phyloP scores from a whole-genome alignment of 306 rosid species.

The Malus asiatica region DNA sequence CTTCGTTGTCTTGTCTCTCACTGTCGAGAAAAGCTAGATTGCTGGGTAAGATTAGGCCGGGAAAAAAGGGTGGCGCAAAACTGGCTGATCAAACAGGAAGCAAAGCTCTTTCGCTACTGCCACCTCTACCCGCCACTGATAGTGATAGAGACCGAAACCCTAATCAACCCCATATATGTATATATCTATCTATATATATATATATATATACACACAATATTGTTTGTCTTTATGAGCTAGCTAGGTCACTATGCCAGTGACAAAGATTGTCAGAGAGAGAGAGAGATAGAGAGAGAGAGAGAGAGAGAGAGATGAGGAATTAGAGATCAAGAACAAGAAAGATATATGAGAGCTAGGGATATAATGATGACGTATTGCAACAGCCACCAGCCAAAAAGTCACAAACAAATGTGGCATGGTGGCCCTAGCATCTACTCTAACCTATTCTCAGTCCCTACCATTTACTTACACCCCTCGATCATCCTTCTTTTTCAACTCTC shows the following conservation, averaged over 20 bases:
- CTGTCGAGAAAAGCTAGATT: slow-evolving; percentile 47
- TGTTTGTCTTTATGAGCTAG: slow-evolving; percentile 9
- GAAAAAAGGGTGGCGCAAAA: slow-evolving; percentile 38
- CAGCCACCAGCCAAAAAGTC: slow-evolving; percentile 43
- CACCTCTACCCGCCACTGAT: slow-evolving; percentile 59
- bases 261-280: background rate
- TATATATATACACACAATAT: background rate
- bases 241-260: slow-evolving; percentile 13
- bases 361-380: slow-evolving; percentile 55
- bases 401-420: slow-evolving; percentile 31
- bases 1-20: slow-evolving; percentile 24
- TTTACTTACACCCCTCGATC: slow-evolving; percentile 15
- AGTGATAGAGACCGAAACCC: slow-evolving; percentile 41
- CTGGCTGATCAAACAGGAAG: slow-evolving; percentile 22
- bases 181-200: no score
- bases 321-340: background rate
- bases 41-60: slow-evolving; percentile 52
- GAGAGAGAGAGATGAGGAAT: background rate
- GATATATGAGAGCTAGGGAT: slow-evolving; percentile 6
- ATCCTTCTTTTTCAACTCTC: background rate
- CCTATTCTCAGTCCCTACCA: slow-evolving; percentile 48
- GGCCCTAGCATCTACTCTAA: slow-evolving; percentile 22
- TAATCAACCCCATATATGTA: background rate
- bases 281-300: background rate
- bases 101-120: slow-evolving; percentile 23